Conservation (phyloP, 805 yeast genomes). For the Millerago galiae region DNA sequence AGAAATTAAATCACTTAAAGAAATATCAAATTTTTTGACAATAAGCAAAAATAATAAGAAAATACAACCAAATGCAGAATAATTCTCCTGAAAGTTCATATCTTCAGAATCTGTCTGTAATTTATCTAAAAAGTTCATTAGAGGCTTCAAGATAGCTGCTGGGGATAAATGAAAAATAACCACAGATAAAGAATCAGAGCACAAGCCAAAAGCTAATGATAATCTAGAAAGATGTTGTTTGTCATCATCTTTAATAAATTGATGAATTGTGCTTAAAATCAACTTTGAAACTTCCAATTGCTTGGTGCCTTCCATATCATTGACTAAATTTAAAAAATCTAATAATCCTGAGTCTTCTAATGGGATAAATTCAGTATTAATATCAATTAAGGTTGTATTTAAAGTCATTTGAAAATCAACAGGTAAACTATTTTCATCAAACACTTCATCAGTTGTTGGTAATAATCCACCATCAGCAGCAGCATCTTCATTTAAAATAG, state of each 20-base stretch:
- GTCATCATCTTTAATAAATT: constrained; percentile 36
- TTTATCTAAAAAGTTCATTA: constrained; percentile 47
- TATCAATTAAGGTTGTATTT: constrained; percentile 26
- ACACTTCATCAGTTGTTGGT: constrained; percentile 27
- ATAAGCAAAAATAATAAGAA: constrained; percentile 39
- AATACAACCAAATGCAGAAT: constrained; percentile 61
- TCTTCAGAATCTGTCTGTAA: constrained; percentile 37
- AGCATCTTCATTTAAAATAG: constrained; percentile 34
- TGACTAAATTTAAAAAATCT: constrained; percentile 42
- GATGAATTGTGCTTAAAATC: constrained; percentile 26
- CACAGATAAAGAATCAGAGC: constrained; percentile 34
- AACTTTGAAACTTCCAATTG: constrained; percentile 39
- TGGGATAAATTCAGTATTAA: constrained; percentile 42
- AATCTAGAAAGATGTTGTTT: constrained; percentile 41
- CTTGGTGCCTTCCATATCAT: constrained; percentile 38
- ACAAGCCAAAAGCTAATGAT: constrained; percentile 42
- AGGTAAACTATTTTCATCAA: constrained; percentile 28
- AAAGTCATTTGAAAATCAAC: constrained; percentile 26
- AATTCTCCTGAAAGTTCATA: constrained; percentile 56
- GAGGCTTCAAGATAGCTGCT: constrained; percentile 32
- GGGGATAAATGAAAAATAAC: constrained; percentile 43
- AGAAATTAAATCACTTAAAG: constrained; percentile 23
- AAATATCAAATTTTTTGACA: constrained; percentile 32
- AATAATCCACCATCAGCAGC: constrained; percentile 29
- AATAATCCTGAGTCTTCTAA: constrained; percentile 48